Evolutionary conservation across 1,284 basidiomycete species (phyloP), one percentile per base, ranked within the genome.

Genomic region (Fomitiporia mediterranea): DNA sequence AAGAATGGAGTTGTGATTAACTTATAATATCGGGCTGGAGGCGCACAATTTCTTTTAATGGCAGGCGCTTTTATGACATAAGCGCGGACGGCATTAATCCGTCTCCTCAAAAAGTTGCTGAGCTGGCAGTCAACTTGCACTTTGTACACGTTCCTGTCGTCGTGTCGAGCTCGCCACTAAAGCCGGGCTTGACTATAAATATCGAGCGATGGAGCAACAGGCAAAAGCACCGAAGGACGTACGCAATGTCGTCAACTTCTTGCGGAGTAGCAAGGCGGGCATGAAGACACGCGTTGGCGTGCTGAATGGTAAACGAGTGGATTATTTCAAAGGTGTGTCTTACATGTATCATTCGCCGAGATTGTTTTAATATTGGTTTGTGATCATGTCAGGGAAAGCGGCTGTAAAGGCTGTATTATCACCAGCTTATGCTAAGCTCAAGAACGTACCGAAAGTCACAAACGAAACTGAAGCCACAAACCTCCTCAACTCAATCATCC

Each of bases 291-390:
- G 91, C 61, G 85, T 90, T 3, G 96, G 96, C 37, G 86, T 94
- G 5, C 74, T 98, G 66, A 93, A 93, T 65, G 97, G 96, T 37
- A 98, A 97, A 72, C 86, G 96, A 47, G 79, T 95, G 56, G 96
- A 98, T 71, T 98, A 98, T 75, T 99, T 99, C 78, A 98, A 96
- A 78, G 96, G 94, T 91, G 62, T 63, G 80, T 74, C 3, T 28
- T 44, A 43, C 19, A 0, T 13, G 19, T 1, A 42, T n/a, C n/a
- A n/a, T n/a, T n/a, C n/a, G n/a, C 37, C 43, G 35, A 40, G 40
- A 53, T 53, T 55, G 32, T 37, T 52, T 39, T 42, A 6, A 35
- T 32, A 38, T 37, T 51, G 53, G 47, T 40, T 25, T 53, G 17
- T 39, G 21, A 47, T 57, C 57, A 52, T 54, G 51, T 53, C 67